A percentile compares a stretch with the other conserved stretches of the same genome.
Evolutionary conservation across 2,329 filamentous ascomycete genomes (phyloP).

Genomic region (Metarhizium anisopliae): DNA sequence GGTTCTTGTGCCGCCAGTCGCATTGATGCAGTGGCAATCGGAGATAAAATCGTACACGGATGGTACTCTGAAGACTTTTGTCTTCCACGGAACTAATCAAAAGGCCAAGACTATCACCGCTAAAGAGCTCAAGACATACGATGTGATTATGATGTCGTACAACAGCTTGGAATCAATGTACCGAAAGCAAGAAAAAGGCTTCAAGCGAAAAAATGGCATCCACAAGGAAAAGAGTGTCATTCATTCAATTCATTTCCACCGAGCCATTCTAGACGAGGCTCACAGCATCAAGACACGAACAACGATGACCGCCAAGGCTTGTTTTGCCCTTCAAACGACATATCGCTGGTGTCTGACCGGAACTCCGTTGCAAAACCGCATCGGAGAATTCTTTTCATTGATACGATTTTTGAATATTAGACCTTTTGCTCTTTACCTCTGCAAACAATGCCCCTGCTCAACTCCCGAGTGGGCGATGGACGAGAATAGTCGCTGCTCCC

Average conservation of each 20-base stretch:
- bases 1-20: conserved; percentile 86
- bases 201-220: conserved; percentile 68
- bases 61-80: conserved; percentile 79
- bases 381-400: conserved; percentile 93
- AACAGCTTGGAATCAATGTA: conserved; percentile 85
- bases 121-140: conserved; percentile 69
- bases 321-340: conserved; percentile 77
- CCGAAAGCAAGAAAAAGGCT: conserved; percentile 86
- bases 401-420: conserved; percentile 82
- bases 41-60: conserved; percentile 78
- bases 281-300: conserved; percentile 89
- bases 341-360: conserved; percentile 96
- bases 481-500: conserved; percentile 58
- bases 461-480: conserved; percentile 77
- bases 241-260: conserved; percentile 79
- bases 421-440: conserved; percentile 90
- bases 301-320: conserved; percentile 88
- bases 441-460: conserved; percentile 75
- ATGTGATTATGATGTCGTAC: conserved; percentile 98
- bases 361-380: conserved; percentile 92
- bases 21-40: conserved; percentile 88
- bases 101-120: conserved; percentile 70
- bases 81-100: conserved; percentile 80
- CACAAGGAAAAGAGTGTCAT: conserved; percentile 75
- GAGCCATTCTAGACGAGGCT: conserved; percentile 88